Evolutionary conservation across 768 basidiomycete species (phyloP).

Genomic region (Tubosaeta brunneosetosa): DNA sequence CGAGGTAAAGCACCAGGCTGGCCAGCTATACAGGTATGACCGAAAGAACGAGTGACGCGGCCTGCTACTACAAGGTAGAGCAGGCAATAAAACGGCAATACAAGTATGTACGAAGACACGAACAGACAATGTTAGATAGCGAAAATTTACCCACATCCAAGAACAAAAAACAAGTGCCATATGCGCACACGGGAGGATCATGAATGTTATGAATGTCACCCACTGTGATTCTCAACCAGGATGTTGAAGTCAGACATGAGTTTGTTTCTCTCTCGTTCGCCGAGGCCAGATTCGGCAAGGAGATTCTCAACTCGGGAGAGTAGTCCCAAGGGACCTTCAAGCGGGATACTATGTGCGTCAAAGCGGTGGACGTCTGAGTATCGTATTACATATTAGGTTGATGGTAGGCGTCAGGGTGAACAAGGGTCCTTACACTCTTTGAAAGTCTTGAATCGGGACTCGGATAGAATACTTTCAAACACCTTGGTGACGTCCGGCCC

Average conservation of each 20-base stretch:
- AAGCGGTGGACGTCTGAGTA: slow-evolving; percentile 64
- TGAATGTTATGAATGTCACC: slow-evolving; percentile 9
- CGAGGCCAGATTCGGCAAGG: slow-evolving; percentile 46
- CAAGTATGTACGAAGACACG: slow-evolving; percentile 9
- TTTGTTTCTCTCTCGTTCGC: slow-evolving; percentile 41
- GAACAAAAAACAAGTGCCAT: slow-evolving; percentile 3
- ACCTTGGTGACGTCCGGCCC: slow-evolving; percentile 34
- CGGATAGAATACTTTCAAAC: slow-evolving; percentile 34
- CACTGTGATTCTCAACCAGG: slow-evolving; percentile 42
- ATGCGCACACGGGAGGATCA: slow-evolving; percentile 5
- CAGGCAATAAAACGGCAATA: slow-evolving; percentile 18
- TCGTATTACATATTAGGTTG: slow-evolving; percentile 14
- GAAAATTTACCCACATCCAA: slow-evolving; percentile 26
- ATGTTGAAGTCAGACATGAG: slow-evolving; percentile 58
- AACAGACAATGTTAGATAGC: slow-evolving; percentile 15
- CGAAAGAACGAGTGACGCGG: slow-evolving; percentile 14
- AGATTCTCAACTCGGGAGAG: slow-evolving; percentile 60
- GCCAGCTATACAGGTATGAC: neutral
- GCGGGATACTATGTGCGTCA: slow-evolving; percentile 68
- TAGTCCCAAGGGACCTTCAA: slow-evolving; percentile 70
- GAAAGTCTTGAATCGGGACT: slow-evolving; percentile 38
- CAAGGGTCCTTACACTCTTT: slow-evolving; percentile 56
- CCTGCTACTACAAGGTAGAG: slow-evolving; percentile 8
- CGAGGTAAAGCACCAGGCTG: slow-evolving; percentile 3
- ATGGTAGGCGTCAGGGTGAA: slow-evolving; percentile 1